phyloP scores from a whole-genome alignment of 2,329 filamentous ascomycete genomes.

The Lithohypha guttulata region DNA sequence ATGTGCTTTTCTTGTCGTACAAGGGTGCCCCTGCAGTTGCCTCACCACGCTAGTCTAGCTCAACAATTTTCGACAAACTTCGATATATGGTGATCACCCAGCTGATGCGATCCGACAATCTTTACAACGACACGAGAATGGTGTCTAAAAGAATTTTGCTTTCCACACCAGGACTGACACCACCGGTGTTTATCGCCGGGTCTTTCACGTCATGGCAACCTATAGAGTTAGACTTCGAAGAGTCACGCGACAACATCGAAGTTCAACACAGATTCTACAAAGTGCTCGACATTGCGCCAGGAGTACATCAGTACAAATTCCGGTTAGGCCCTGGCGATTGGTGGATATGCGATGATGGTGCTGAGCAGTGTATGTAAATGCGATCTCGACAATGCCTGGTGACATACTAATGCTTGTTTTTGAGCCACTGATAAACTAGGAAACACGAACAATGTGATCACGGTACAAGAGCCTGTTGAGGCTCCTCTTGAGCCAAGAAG shows the following conservation, averaged over 20 bases:
- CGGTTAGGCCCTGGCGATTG: slow-evolving; percentile 55
- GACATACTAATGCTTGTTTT: background rate
- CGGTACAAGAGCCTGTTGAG: slow-evolving; percentile 8
- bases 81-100: too few relatives aligned
- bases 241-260: too few relatives aligned
- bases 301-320: slow-evolving; percentile 65
- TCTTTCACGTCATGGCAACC: slow-evolving; percentile 59
- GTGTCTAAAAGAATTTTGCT: slow-evolving; percentile 50
- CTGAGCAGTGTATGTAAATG: slow-evolving; percentile 49
- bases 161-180: slow-evolving; percentile 46
- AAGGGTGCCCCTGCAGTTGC: too few relatives aligned
- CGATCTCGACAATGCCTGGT: too few relatives aligned
- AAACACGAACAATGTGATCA: slow-evolving; percentile 42
- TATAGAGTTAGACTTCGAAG: too few relatives aligned
- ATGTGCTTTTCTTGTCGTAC: too few relatives aligned
- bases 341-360: slow-evolving; percentile 58
- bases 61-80: too few relatives aligned
- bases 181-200: slow-evolving; percentile 61
- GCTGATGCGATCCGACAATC: too few relatives aligned
- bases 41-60: too few relatives aligned
- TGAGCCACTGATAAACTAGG: slow-evolving; percentile 43
- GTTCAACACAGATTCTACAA: slow-evolving; percentile 53
- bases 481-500: too few relatives aligned
- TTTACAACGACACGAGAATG: too few relatives aligned
- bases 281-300: slow-evolving; percentile 43